Evolutionary conservation across 2,329 filamentous ascomycete genomes (phyloP).

Genomic region (Colletotrichum chlorophyti): DNA sequence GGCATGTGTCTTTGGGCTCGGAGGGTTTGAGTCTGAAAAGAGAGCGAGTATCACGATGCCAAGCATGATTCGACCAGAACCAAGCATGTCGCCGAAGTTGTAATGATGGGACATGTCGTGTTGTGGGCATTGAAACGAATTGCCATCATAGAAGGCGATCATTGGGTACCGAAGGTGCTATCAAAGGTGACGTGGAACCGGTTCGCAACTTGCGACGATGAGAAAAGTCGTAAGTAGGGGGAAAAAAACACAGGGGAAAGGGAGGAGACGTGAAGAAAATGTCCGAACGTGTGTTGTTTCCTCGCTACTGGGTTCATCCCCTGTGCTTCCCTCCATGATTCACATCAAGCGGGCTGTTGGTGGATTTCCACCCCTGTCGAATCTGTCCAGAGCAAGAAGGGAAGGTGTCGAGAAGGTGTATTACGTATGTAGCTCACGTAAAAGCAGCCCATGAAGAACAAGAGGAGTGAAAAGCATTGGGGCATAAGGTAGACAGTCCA

Average conservation of each 20-base stretch:
- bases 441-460: too few species aligned
- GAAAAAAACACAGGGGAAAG: not conserved
- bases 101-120: slow-evolving; percentile 12
- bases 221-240: not conserved
- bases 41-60: slow-evolving; percentile 25
- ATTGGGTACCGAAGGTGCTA: not conserved
- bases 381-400: not conserved
- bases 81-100: slow-evolving; percentile 21
- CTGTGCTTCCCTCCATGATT: not conserved
- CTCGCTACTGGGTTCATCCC: slow-evolving; percentile 18
- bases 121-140: slow-evolving; percentile 24
- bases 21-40: slow-evolving; percentile 26
- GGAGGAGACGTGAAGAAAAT: slow-evolving; percentile 2
- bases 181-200: not conserved
- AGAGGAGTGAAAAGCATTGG: too few species aligned
- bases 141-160: not conserved
- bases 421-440: too few species aligned
- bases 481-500: too few species aligned
- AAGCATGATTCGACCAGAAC: slow-evolving; percentile 15
- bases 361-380: slow-evolving; percentile 13
- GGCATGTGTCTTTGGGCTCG: slow-evolving; percentile 1
- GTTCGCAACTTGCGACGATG: not conserved
- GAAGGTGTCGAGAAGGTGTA: too few species aligned
- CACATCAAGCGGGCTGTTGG: slow-evolving; percentile 3
- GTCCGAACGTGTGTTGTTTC: slow-evolving; percentile 26